These are phyloP conservation scores for Fusarium secorum DNA, from an alignment of 2,329 filamentous ascomycete genomes.

Conservation along the genomic window DNA sequence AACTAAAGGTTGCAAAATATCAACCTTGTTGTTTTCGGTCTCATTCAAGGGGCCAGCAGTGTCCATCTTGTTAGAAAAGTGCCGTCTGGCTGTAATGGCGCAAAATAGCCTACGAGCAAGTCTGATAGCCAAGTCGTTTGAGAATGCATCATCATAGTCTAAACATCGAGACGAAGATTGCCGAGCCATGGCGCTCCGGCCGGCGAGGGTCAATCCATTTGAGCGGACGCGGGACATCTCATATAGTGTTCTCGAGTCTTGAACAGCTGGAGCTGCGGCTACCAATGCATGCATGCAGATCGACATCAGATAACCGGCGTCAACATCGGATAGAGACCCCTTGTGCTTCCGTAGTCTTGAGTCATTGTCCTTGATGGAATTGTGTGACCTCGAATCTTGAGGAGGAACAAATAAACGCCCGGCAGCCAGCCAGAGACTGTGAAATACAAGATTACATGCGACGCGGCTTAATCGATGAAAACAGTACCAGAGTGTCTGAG, in stretches of 20 bases:
- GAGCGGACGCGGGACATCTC: conserved; percentile 69
- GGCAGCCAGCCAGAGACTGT: conserved; percentile 70
- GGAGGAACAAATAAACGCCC: conserved; percentile 66
- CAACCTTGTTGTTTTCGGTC: conserved; percentile 43
- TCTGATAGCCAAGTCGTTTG: conserved; percentile 66
- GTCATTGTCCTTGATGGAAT: conserved; percentile 45
- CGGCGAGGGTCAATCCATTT: conserved; percentile 59
- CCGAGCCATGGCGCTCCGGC: conserved; percentile 54
- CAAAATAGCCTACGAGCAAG: conserved; percentile 66
- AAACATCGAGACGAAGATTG: conserved; percentile 62
- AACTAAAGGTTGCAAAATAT: conserved; percentile 59
- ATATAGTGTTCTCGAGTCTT: conserved; percentile 57
- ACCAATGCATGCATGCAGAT: conserved; percentile 70
- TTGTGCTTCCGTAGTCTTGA: conserved; percentile 46
- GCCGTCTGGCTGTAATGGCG: conserved; percentile 62
- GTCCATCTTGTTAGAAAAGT: conserved; percentile 56
- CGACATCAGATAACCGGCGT: conserved; percentile 63
- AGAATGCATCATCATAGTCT: conserved; percentile 69
- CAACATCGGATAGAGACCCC: conserved; percentile 53
- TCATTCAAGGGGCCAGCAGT: conserved; percentile 49
- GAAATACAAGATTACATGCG: conserved; percentile 65
- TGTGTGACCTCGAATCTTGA: conserved; percentile 50
- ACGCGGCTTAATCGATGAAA: conserved; percentile 67
- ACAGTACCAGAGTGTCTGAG: conserved; percentile 69
- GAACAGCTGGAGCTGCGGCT: conserved; percentile 62